phyloP scores from a whole-genome alignment of 108 stramenopile genomes.

The Nitzschia sp. region DNA sequence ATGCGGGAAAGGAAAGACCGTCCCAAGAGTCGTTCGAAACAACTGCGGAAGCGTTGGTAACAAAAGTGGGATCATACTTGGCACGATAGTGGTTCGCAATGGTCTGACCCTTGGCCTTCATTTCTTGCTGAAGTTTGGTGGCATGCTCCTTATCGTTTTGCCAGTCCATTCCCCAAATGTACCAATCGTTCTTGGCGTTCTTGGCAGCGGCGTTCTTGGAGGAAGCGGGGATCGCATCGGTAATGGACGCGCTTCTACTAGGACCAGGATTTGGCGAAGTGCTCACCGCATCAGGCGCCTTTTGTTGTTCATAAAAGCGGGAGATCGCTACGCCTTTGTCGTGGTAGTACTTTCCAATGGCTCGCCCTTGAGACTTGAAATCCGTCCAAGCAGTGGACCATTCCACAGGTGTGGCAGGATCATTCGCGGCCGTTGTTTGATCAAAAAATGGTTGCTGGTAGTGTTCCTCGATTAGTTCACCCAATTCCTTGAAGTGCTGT shows the following conservation, averaged over 20 bases:
- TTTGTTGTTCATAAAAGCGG: constrained; percentile 5
- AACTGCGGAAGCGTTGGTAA: not conserved
- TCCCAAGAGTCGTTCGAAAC: not conserved
- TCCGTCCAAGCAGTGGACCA: constrained; percentile 10
- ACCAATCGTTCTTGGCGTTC: constrained; percentile 7
- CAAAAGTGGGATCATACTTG: constrained; percentile 22
- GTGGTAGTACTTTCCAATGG: constrained; percentile 13
- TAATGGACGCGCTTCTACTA: not conserved
- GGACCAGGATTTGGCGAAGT: not conserved
- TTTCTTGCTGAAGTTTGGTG: not conserved
- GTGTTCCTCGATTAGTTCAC: constrained; percentile 7
- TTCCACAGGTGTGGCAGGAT: constrained; percentile 4
- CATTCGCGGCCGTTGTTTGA: not conserved
- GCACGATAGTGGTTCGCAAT: constrained; percentile 21
- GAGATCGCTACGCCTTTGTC: constrained; percentile 8
- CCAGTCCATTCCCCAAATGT: constrained; percentile 27
- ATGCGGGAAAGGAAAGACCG: constrained; percentile 9
- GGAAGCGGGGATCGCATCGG: not conserved
- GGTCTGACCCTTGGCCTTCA: constrained; percentile 16
- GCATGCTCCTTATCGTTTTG: constrained; percentile 12
- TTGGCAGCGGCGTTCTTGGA: not conserved
- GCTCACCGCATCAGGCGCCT: not conserved
- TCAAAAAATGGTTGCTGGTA: constrained; percentile 6
- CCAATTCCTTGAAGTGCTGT: constrained; percentile 8
- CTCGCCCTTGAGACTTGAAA: constrained; percentile 4